Conservation (phyloP, 2,329 filamentous ascomycete genomes). For the Fusarium floridanum region DNA sequence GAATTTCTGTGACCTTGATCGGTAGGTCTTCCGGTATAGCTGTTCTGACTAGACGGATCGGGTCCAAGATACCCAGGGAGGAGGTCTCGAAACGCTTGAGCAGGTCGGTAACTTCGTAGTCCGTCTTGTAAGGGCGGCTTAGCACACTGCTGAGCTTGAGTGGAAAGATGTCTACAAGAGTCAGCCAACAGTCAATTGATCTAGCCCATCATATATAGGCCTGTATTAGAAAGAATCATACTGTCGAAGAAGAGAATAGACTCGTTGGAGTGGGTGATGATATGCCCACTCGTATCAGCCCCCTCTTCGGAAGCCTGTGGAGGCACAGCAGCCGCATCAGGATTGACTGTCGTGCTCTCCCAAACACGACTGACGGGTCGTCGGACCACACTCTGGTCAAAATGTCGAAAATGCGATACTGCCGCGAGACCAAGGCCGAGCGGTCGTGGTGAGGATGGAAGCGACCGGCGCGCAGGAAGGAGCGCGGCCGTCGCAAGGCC, state of each 20-base stretch:
- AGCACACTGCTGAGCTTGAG: conserved; percentile 72
- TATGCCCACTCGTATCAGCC: conserved; percentile 82
- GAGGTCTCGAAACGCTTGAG: conserved; percentile 66
- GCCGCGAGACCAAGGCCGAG: conserved; percentile 23
- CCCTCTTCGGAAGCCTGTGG: conserved; percentile 50
- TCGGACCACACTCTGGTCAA: conserved; percentile 9
- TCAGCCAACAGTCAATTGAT: conserved; percentile 5
- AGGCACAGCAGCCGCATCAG: conserved; percentile 22
- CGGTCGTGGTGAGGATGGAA: conserved; percentile 20
- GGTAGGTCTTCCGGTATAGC: conserved; percentile 73
- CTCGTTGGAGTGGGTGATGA: conserved; percentile 80
- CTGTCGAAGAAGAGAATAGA: conserved; percentile 92
- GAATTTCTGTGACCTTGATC: conserved; percentile 81
- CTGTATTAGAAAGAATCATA: conserved; percentile 55
- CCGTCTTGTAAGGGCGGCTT: conserved; percentile 62
- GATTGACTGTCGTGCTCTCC: conserved; percentile 43
- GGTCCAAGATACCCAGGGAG: conserved; percentile 64
- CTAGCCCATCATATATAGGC: background rate
- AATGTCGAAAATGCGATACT: conserved; percentile 23
- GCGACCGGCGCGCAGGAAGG: conserved; percentile 42
- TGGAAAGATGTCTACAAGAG: conserved; percentile 80
- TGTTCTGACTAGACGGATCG: conserved; percentile 67
- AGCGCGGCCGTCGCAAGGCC: conserved; percentile 39
- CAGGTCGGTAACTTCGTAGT: conserved; percentile 63
- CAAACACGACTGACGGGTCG: conserved; percentile 36